Base-by-base conservation (phyloP, 345 rosid genomes). In the Eucalyptus guilfoylei region DNA sequence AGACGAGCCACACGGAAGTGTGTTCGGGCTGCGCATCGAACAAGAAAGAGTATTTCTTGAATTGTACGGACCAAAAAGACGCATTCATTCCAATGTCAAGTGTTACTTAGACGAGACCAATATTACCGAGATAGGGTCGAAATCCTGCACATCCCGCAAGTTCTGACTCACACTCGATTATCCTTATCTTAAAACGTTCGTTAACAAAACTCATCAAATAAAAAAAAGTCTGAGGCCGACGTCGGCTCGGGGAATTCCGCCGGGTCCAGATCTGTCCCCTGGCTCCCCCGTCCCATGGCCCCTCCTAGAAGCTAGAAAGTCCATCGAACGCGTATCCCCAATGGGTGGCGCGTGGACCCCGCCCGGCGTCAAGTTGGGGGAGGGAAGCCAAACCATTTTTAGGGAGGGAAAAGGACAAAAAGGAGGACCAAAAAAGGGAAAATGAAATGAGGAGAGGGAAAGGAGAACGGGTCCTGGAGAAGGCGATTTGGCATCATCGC, bases 21-120 rank as follows among this genome's bases (percentile, higher is more conserved):
- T 6, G 42, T 34, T 60, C 7, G 0, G 14, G 67, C 14, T n/a
- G 19, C 37, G 4, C 2, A n/a, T 14, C 11, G 5, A 14, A 7
- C 8, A 60, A 11, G 37, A 64, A n/a, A 64, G 19, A 64, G 76
- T 7, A 9, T 17, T 69, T 64, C 14, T n/a, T 16, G 19, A 64
- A 64, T 64, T 8, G 3, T 8, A 12, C 19, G 34, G 19, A 3
- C 32, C 14, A 62, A 62, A 30, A n/a, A 14, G 37, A 34, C 7
- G 42, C 13, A 40, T 64, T 16, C 24, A 9, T 34, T 34, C 12
- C 80, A 17, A 69, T 32, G 21, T 69, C 44, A 1, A 17, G 44
- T 19, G 24, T 69, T 34, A 17, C 44, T 69, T 34, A 16, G 23
- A 69, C 13, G 3, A 17, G 80, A 34, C 44, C 24, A 69, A 34